Conservation (phyloP, 2,329 filamentous ascomycete genomes). For the Annulohypoxylon truncatum region DNA sequence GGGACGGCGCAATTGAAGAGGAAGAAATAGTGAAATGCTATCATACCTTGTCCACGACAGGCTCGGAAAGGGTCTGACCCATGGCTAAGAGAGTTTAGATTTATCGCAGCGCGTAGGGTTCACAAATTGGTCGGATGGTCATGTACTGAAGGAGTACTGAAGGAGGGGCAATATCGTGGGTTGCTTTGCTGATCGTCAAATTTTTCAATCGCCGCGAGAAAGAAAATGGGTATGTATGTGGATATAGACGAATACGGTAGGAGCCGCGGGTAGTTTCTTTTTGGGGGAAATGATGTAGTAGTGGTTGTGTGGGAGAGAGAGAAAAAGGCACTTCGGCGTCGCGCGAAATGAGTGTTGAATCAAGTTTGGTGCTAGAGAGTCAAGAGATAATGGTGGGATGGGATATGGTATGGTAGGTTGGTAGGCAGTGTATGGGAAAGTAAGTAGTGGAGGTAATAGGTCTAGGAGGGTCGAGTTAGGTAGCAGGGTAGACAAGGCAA, state of each 20-base stretch:
- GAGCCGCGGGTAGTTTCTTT: constrained; percentile 26
- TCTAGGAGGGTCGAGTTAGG: constrained; percentile 16
- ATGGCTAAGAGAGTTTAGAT: constrained; percentile 65
- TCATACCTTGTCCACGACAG: constrained; percentile 98
- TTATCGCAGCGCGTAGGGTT: constrained; percentile 41
- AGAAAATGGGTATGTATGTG: constrained; percentile 24
- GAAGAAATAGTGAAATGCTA: constrained; percentile 37
- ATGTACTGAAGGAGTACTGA: constrained; percentile 32
- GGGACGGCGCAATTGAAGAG: constrained; percentile 41
- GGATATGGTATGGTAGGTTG: not conserved
- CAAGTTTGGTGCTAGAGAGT: constrained; percentile 22
- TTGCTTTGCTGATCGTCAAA: constrained; percentile 42
- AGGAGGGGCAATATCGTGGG: constrained; percentile 41
- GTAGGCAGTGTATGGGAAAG: not conserved
- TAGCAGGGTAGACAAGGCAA: constrained; percentile 20
- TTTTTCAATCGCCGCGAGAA: constrained; percentile 39
- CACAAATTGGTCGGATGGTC: constrained; percentile 42
- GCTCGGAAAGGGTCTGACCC: constrained; percentile 99
- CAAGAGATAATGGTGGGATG: constrained; percentile 3
- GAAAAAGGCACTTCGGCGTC: constrained; percentile 25
- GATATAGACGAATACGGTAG: constrained; percentile 35
- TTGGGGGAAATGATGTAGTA: constrained; percentile 24
- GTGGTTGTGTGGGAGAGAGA: constrained; percentile 19
- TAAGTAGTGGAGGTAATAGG: not conserved
- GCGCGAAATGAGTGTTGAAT: constrained; percentile 33